Evolutionary conservation across 352 stramenopile species (phyloP).

Genomic region (Phytophthora hibernalis): DNA sequence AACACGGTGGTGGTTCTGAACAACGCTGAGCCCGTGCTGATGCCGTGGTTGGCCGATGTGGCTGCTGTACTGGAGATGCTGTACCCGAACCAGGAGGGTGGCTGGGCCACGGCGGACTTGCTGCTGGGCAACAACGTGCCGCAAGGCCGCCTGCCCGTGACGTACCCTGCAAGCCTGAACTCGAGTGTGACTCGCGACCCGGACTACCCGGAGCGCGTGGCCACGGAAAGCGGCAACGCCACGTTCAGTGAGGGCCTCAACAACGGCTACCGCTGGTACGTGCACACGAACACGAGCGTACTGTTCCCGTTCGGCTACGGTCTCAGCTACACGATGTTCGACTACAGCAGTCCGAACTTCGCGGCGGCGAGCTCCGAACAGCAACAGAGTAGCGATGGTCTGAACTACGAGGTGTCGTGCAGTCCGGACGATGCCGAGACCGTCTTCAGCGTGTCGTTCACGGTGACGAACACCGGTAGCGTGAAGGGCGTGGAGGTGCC

Average conservation of each 20-base stretch:
- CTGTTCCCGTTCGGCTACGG: slow-evolving; percentile 44
- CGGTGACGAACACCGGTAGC: slow-evolving; percentile 33
- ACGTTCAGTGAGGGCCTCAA: slow-evolving; percentile 45
- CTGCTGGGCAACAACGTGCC: slow-evolving; percentile 41
- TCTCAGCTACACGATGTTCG: slow-evolving; percentile 44
- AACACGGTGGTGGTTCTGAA: slow-evolving; percentile 48
- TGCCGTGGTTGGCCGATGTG: slow-evolving; percentile 41
- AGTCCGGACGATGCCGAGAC: slow-evolving; percentile 26
- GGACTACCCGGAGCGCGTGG: slow-evolving; percentile 36
- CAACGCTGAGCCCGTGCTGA: slow-evolving; percentile 39
- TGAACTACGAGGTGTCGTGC: slow-evolving; percentile 41
- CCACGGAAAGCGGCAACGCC: slow-evolving; percentile 32
- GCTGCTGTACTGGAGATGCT: slow-evolving; percentile 43
- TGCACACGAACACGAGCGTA: slow-evolving; percentile 39
- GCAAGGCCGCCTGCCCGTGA: slow-evolving; percentile 39
- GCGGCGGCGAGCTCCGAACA: slow-evolving; percentile 13
- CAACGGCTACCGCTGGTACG: slow-evolving; percentile 45
- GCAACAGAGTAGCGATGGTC: slow-evolving; percentile 15
- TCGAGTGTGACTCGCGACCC: slow-evolving; percentile 40
- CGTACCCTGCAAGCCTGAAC: slow-evolving; percentile 36
- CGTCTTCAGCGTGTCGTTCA: slow-evolving; percentile 39
- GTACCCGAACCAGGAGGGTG: slow-evolving; percentile 47
- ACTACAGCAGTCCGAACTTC: slow-evolving; percentile 43
- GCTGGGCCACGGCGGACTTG: slow-evolving; percentile 40
- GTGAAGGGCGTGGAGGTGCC: slow-evolving; percentile 43